phyloP scores from a whole-genome alignment of 2,329 filamentous ascomycete species.

The Botrytis aclada region DNA sequence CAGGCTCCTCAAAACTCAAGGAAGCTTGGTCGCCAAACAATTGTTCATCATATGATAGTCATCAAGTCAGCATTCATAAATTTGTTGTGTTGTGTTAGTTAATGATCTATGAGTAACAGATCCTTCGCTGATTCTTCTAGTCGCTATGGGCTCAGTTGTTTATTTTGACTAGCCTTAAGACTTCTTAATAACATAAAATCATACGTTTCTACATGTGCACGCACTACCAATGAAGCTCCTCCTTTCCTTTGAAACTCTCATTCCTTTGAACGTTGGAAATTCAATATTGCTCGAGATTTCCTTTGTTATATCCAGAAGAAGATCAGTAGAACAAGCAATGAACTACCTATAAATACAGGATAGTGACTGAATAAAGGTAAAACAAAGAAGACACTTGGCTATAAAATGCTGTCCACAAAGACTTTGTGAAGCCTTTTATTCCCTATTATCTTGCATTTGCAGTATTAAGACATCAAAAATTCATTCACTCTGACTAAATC shows the following conservation, averaged over 20 bases:
- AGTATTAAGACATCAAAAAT: neutral
- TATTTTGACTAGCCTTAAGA: neutral
- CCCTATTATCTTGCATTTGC: neutral
- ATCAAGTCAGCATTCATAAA: neutral
- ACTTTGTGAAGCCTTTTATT: neutral
- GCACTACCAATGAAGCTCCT: neutral
- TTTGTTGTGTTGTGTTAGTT: neutral
- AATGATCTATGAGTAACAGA: neutral
- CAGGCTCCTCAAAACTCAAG: neutral
- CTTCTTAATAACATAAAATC: neutral
- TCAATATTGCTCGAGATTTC: neutral
- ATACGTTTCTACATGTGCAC: neutral
- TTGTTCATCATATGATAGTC: neutral
- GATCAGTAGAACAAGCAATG: neutral
- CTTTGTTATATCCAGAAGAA: neutral
- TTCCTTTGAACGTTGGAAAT: neutral
- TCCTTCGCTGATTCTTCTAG: neutral
- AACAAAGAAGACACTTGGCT: neutral
- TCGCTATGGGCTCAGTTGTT: neutral
- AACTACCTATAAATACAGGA: neutral
- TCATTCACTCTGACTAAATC: neutral
- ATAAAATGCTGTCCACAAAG: neutral
- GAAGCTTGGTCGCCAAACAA: neutral
- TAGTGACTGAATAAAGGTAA: neutral
- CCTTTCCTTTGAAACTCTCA: neutral